Evolutionary conservation across 2,329 filamentous ascomycete genomes (phyloP).

Genomic region (Coniochaeta sp.): DNA sequence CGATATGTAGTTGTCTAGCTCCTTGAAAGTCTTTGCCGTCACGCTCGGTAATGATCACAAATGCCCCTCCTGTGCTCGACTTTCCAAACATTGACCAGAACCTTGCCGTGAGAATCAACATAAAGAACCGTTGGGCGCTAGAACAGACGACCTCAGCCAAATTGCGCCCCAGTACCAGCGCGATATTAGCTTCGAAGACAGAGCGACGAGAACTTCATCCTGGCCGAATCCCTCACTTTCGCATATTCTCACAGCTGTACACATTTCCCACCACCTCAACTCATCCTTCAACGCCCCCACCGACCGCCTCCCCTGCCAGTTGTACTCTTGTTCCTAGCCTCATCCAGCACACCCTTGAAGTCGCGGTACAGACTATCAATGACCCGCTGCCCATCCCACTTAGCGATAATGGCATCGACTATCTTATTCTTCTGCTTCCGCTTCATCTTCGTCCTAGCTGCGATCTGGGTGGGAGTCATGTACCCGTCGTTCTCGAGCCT

Average conservation of each 20-base stretch:
- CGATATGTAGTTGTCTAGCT: too few relatives aligned
- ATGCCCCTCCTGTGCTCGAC: too few relatives aligned
- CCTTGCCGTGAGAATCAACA: too few relatives aligned
- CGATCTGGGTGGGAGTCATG: conserved; percentile 47
- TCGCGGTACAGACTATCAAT: conserved; percentile 47
- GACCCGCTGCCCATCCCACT: conserved; percentile 41
- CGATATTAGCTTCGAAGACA: too few relatives aligned
- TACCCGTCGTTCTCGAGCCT: conserved; percentile 52
- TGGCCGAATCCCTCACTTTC: not conserved
- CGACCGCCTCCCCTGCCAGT: conserved; percentile 13
- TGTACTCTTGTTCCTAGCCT: conserved; percentile 41
- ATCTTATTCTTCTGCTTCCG: conserved; percentile 49
- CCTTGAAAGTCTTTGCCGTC: too few relatives aligned
- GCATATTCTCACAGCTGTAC: not conserved
- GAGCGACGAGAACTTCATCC: too few relatives aligned
- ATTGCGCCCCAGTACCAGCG: too few relatives aligned
- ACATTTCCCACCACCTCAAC: not conserved
- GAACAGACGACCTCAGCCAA: too few relatives aligned
- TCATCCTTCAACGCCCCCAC: not conserved
- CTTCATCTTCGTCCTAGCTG: conserved; percentile 54
- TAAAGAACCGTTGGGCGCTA: too few relatives aligned
- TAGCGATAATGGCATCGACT: conserved; percentile 56
- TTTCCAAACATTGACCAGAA: too few relatives aligned
- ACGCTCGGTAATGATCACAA: too few relatives aligned
- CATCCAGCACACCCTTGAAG: conserved; percentile 56